phyloP scores from a whole-genome alignment of 345 rosid genomes.

The Linum tenue region DNA sequence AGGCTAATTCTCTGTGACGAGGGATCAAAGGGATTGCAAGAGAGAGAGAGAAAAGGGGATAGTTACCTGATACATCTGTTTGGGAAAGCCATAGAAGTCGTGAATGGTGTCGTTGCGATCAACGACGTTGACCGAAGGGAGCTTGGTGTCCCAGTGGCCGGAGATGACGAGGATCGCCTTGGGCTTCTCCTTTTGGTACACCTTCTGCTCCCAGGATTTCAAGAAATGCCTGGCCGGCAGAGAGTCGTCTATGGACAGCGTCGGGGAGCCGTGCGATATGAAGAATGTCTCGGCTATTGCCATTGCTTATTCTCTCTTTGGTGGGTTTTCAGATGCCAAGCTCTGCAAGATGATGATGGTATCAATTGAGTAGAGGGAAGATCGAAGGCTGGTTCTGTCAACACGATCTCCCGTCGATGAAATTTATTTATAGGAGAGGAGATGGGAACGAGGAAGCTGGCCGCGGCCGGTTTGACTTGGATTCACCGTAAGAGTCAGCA shows the following conservation, averaged over 20 bases:
- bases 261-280: conserved; percentile 79
- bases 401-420: too few relatives aligned
- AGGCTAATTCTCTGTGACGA: neutral
- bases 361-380: too few relatives aligned
- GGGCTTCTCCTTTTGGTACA: conserved; percentile 31
- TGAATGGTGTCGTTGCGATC: conserved; percentile 51
- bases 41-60: neutral
- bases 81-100: conserved; percentile 73
- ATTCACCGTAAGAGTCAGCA: too few relatives aligned
- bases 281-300: conserved; percentile 42
- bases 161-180: conserved; percentile 66
- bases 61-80: conserved; percentile 56
- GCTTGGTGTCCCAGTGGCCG: conserved; percentile 83
- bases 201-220: conserved; percentile 41
- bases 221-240: conserved; percentile 63
- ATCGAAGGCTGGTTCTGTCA: too few relatives aligned
- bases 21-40: neutral
- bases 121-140: conserved; percentile 57
- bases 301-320: neutral
- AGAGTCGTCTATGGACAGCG: conserved; percentile 60
- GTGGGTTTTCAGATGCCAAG: too few relatives aligned
- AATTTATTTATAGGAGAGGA: too few relatives aligned
- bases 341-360: too few relatives aligned
- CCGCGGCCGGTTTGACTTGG: too few relatives aligned
- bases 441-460: too few relatives aligned